Evolutionary conservation across 129 eudicot species (phyloP).

Genomic region (Arctium minus): DNA sequence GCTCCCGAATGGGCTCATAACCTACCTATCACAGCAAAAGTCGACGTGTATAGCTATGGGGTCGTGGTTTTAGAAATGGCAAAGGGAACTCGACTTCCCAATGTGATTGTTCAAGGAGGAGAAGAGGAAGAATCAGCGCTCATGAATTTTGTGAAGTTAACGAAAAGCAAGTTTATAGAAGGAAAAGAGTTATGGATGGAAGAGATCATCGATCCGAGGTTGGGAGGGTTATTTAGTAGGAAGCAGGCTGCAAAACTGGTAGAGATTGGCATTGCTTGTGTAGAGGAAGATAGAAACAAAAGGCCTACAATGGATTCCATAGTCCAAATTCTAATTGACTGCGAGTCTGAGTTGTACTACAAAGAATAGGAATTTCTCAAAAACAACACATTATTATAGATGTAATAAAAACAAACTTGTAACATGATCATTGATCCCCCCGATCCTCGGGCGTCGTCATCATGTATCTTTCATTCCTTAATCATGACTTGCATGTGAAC

Average conservation of each 20-base stretch:
- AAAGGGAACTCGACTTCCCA: not conserved
- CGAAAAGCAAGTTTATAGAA: not conserved
- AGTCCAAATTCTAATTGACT: not conserved
- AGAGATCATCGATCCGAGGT: not conserved
- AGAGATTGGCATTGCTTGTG: conserved; percentile 21
- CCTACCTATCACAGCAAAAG: conserved; percentile 50
- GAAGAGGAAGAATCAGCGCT: conserved; percentile 12
- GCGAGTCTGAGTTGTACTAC: not conserved
- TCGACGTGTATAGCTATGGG: conserved; percentile 36
- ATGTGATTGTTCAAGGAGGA: conserved; percentile 12
- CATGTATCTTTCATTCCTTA: no score
- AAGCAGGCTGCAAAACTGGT: conserved; percentile 29
- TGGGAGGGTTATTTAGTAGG: conserved; percentile 33
- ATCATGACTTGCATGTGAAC: no score
- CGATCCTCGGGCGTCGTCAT: no score
- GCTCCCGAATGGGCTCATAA: conserved; percentile 17
- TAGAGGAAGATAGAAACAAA: conserved; percentile 19
- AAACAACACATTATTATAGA: no score
- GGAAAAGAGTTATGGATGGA: conserved; percentile 27
- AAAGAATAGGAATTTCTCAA: not conserved
- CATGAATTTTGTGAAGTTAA: conserved; percentile 12
- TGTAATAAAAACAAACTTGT: no score
- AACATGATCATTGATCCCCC: no score
- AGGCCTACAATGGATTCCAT: not conserved
- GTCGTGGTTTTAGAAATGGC: not conserved